Evolutionary conservation across 1,284 basidiomycete genomes (phyloP).

Genomic region (Xerocomus cyaneibrunnescens): DNA sequence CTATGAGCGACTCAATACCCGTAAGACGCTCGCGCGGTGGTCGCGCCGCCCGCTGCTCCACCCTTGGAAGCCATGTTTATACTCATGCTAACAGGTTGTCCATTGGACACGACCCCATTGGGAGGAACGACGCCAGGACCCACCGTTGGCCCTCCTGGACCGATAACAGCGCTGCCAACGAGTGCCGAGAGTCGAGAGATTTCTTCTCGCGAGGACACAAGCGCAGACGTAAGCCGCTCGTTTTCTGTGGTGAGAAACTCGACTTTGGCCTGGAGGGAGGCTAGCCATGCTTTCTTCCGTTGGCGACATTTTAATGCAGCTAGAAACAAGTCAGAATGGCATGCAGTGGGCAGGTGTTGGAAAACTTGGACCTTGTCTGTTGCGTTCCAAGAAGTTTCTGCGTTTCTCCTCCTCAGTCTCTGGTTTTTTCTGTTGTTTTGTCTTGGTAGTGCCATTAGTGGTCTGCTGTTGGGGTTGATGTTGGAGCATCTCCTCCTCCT

Average conservation of each 20-base stretch:
- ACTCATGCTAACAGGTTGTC: constrained; percentile 46
- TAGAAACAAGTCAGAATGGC: constrained; percentile 34
- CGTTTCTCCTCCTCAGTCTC: constrained; percentile 97
- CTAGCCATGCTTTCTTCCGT: constrained; percentile 97
- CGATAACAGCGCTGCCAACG: constrained; percentile 62
- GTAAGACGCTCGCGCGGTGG: constrained; percentile 33
- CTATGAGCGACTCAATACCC: constrained; percentile 27
- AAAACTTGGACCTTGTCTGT: constrained; percentile 76
- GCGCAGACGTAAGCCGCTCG: constrained; percentile 79
- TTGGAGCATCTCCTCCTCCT: constrained; percentile 43
- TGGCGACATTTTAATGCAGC: constrained; percentile 98
- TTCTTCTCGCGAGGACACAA: constrained; percentile 77
- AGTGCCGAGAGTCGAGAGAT: constrained; percentile 73
- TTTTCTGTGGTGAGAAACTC: constrained; percentile 91
- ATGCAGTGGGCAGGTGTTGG: not conserved
- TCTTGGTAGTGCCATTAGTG: constrained; percentile 24
- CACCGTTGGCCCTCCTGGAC: constrained; percentile 32
- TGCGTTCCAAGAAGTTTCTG: constrained; percentile 91
- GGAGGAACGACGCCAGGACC: constrained; percentile 30
- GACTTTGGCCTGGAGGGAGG: constrained; percentile 90
- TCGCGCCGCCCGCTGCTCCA: constrained; percentile 20
- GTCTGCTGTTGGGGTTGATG: constrained; percentile 12
- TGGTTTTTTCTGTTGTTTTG: constrained; percentile 56
- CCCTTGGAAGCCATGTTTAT: constrained; percentile 41
- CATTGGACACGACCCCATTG: constrained; percentile 30